phyloP scores from a whole-genome alignment of 208 protist genomes.

The Trypanosomatidae sp. region DNA sequence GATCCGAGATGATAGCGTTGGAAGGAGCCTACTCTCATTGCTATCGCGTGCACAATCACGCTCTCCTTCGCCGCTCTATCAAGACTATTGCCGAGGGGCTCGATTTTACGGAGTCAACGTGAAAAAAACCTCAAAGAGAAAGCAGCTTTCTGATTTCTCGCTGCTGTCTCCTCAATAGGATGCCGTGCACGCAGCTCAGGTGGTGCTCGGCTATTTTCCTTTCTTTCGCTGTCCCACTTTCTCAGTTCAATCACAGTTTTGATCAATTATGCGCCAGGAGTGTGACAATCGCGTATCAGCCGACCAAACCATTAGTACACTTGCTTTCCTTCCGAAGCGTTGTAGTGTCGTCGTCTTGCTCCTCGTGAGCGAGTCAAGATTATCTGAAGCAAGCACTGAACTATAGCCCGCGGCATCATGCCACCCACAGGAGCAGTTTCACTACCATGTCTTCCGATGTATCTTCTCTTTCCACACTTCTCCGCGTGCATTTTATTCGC shows the following conservation, averaged over 20 bases:
- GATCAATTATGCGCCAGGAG: background rate
- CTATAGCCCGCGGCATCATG: background rate
- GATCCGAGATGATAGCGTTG: slow-evolving; percentile 72
- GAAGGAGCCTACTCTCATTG: slow-evolving; percentile 38
- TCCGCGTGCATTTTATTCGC: background rate
- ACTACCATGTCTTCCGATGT: background rate
- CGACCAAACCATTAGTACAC: background rate
- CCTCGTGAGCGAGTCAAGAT: background rate
- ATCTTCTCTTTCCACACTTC: background rate
- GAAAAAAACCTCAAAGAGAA: slow-evolving; percentile 2
- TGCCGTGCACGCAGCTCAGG: background rate
- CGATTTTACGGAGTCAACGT: slow-evolving; percentile 23
- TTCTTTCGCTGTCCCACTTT: slow-evolving; percentile 5
- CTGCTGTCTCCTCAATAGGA: background rate
- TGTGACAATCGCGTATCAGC: background rate
- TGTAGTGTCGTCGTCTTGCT: background rate
- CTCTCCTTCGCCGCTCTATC: background rate
- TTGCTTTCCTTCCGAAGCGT: background rate
- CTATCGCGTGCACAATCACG: background rate
- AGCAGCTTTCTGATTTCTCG: background rate
- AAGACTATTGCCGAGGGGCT: slow-evolving; percentile 20
- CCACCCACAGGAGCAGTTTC: background rate
- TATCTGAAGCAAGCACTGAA: background rate
- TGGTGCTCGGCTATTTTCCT: slow-evolving; percentile 1
- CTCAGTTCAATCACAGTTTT: background rate